Evolutionary conservation across 2,329 filamentous ascomycete species (phyloP).

Genomic region (Fusarium odoratissimum): DNA sequence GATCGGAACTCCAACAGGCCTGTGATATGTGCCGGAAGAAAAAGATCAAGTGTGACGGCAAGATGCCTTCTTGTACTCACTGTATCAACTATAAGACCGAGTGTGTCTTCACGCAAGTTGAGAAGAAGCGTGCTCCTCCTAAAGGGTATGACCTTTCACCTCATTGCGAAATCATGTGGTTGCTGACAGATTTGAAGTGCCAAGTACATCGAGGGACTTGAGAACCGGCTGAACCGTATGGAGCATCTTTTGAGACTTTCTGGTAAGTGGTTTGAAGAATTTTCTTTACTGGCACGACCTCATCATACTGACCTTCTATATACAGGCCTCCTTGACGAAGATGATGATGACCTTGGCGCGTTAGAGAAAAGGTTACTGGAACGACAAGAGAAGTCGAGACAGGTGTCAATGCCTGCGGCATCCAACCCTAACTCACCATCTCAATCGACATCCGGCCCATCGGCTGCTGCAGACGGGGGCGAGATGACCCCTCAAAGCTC

Average conservation of each 20-base stretch:
- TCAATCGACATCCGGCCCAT: constrained; percentile 55
- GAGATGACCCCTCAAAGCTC: constrained; percentile 64
- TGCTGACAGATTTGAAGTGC: constrained; percentile 66
- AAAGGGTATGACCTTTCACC: constrained; percentile 77
- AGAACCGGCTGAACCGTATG: constrained; percentile 96
- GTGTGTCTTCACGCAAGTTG: constrained; percentile 96
- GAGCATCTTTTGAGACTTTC: constrained; percentile 89
- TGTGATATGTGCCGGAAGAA: constrained; percentile 98
- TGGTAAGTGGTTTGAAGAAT: constrained; percentile 57
- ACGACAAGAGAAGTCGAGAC: constrained; percentile 64
- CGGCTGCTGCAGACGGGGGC: constrained; percentile 52
- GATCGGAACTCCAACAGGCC: constrained; percentile 64
- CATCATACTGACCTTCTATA: constrained; percentile 13
- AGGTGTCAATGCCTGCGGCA: constrained; percentile 58
- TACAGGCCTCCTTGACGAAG: constrained; percentile 81
- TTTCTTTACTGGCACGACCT: neutral
- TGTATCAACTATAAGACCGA: constrained; percentile 99
- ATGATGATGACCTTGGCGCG: constrained; percentile 88
- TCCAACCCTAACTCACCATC: constrained; percentile 66
- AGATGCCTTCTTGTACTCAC: constrained; percentile 93
- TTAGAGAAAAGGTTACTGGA: constrained; percentile 81
- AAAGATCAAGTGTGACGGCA: constrained; percentile 98
- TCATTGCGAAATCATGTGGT: neutral
- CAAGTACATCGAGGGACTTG: constrained; percentile 97
- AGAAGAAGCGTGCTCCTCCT: constrained; percentile 97